Base-by-base conservation (phyloP, 2,329 filamentous ascomycete genomes). In the Colletotrichum orchidophilum region DNA sequence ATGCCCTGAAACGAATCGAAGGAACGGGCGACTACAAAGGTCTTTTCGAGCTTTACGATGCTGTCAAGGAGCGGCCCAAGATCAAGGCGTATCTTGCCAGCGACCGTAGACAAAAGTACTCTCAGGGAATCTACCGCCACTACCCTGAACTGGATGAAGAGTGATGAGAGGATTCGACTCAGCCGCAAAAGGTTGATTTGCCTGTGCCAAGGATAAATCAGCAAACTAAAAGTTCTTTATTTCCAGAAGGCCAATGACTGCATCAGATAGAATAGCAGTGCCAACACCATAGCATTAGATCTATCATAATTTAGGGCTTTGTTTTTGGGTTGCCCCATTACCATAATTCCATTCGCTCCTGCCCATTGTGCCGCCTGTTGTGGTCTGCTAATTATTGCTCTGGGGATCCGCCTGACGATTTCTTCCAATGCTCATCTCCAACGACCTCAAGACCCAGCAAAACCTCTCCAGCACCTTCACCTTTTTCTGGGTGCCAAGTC, bases 81-180 rank as follows among this genome's bases (percentile, higher is more conserved):
- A 86, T 96, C 75, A 91, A 91, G 81, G 87, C 84, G 53, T 96
- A 96, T 77, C 80, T 96, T 62, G 85, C 80, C 24, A 95, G 93
- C 79, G 85, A 89, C 3, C 86, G 91, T 73, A 85, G 93, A 50
- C 78, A 87, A 76, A 80, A 85, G 62, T 96, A 94, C 77, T 82
- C 84, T 0, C 80, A 86, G 72, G 93, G 93, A 1, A 87, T 96
- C 53, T 96, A 90, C 78, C 86, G 93, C 42, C 83, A 93, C 76
- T 95, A 96, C 76, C 86, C 90, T 2, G 93, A 95, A 82, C 80
- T 96, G 61, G 93, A 95, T 53, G 80, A 86, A 52, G 76, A 75
- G 21, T 54, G 24, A 18, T 3, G 5, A 13, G 3, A 15, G 6
- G 7, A 21, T 0, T 11, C 3, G 18, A n/a, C 7, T 11, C n/a